Evolutionary conservation across 2,329 filamentous ascomycete species (phyloP), one percentile per base, ranked within the genome.

Genomic region (Cordyceps cateniannulata): DNA sequence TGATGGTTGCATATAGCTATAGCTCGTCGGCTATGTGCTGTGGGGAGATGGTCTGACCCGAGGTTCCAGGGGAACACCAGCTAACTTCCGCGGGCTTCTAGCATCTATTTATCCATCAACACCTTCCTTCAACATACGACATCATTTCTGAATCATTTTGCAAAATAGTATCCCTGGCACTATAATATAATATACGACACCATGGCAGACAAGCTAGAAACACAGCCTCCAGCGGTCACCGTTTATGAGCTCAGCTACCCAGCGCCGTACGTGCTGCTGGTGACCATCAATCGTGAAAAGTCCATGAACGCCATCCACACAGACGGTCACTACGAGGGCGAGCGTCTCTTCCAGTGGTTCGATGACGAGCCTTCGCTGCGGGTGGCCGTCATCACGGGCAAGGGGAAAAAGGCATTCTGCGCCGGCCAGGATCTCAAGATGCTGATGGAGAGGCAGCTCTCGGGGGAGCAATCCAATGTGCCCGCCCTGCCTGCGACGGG

Each of bases 371-470:
- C 79, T 0, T 73, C 71, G 12, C 72, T 82, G 14, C 74, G 75
- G 4, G 78, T 80, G 16, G 78, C 76, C 40, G 73, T 81, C 40
- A 70, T 81, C 42, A 84, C 81, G 0, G 82, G 82, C 40, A 76
- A 74, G 1, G 82, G 82, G 32, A 73, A 75, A 62, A 74, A 76
- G 64, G 78, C 81, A 0, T 84, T 85, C 68, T 84, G 78, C 58
- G 80, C 79, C 0, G 81, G 82, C 0, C 80, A 81, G 45, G 81
- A 84, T 62, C 69, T 84, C 51, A 81, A 82, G 58, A 82, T 82
- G 64, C 76, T 72, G 51, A 81, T 80, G 62, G 75, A 74, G 65
- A 67, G 61, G 40, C 65, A 63, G 52, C 63, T 49, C 25, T 42
- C 51, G 10, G 50, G 35, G 4, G 25, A 49, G 25, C 60, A 62